Base-by-base conservation (phyloP, 2,329 filamentous ascomycete genomes). In the Tolypocladium ovalisporum region DNA sequence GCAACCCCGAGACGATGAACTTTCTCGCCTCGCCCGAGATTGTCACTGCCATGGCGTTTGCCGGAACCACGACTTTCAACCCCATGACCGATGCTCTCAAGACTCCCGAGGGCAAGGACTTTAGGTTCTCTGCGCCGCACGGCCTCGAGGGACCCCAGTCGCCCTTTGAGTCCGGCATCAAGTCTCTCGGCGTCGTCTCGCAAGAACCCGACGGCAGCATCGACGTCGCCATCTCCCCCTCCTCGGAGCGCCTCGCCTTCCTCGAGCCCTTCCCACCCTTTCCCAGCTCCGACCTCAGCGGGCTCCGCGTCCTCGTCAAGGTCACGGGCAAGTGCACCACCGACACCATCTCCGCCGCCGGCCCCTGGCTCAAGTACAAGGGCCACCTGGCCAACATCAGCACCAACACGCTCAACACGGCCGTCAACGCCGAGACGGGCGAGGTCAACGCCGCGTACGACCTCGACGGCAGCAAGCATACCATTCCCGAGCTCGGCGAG, bases 291-390 rank as follows among this genome's bases (percentile, higher is more conserved):
- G 92, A 99, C 56, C 82, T 97, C 35, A 77, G 80, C 47, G 85
- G 83, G 34, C 83, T 99, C 53, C 86, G 86, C 55, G 91, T 99
- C 22, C 86, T 99, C 19, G 93, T 96, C 79, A 97, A 97, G 77
- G 88, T 97, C 62, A 88, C 92, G 62, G 94, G 94, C 62, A 96
- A 99, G 77, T 99, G 94, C 80, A 99, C 94, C 58, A 99, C 94
- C 49, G 94, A 99, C 75, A 97, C 94, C 65, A 99, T 99, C 74
- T 97, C 92, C 40, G 93, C 93, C 37, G 93, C 93, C 1, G 93
- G 93, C 7, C 93, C 93, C 19, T 97, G 93, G 93, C 84, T 99
- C 64, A 97, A 97, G 76, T 99, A 97, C 84, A 97, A 97, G 80
- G 94, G 94, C 61, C 94, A 99, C 74, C 84, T 99, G 61, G 90